phyloP scores from a whole-genome alignment of 768 basidiomycete species.

The Kwoniella newhampshirensis region DNA sequence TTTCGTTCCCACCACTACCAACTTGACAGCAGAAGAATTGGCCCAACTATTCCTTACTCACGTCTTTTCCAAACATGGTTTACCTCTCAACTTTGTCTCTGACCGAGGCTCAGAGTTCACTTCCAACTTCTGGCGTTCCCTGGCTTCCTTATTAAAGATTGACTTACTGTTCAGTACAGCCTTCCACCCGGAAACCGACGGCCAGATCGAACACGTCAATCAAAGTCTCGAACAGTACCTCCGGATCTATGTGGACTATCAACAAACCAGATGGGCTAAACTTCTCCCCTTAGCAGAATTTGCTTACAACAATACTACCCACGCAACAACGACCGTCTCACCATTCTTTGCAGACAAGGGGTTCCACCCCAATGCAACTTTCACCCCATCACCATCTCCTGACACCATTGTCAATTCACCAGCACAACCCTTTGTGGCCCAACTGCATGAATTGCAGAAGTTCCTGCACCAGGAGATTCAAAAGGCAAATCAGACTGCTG shows the following conservation, averaged over 20 bases:
- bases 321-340: slow-evolving; percentile 7
- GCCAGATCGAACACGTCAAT: slow-evolving; percentile 54
- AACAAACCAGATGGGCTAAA: slow-evolving; percentile 53
- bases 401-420: too few relatives aligned
- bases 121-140: background rate
- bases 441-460: slow-evolving; percentile 15
- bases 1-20: too few relatives aligned
- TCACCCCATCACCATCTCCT: background rate
- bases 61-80: background rate
- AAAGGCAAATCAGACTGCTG: slow-evolving; percentile 45
- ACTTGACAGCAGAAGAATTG: too few relatives aligned
- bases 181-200: slow-evolving; percentile 3
- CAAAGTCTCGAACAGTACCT: slow-evolving; percentile 57
- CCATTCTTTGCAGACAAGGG: slow-evolving; percentile 21
- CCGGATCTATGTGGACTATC: slow-evolving; percentile 51
- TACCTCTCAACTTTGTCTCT: background rate
- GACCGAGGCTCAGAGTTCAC: background rate
- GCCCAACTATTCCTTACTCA: too few relatives aligned
- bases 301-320: slow-evolving; percentile 18
- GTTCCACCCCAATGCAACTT: slow-evolving; percentile 2
- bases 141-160: background rate
- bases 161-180: background rate
- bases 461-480: slow-evolving; percentile 1
- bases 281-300: slow-evolving; percentile 42
- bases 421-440: too few relatives aligned